Evolutionary conservation across 345 rosid genomes (phyloP).

Genomic region (Mallotus nudiflorus): DNA sequence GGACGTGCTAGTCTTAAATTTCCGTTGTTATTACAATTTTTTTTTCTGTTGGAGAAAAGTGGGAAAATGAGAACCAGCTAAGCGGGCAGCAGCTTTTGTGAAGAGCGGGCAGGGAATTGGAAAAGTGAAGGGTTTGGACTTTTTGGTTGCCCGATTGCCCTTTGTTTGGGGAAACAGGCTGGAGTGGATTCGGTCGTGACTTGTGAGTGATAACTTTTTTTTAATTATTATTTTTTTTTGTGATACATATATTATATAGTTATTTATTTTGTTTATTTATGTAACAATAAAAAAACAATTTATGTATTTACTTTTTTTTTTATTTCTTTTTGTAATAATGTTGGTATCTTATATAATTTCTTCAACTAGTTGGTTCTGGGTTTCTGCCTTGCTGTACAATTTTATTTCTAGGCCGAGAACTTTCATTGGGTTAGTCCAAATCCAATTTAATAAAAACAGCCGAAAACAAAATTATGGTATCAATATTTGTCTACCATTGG

Average conservation of each 20-base stretch:
- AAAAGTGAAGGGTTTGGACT: slow-evolving; percentile 17
- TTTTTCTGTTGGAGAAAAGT: not conserved
- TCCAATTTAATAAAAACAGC: too few species aligned
- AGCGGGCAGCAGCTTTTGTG: slow-evolving; percentile 47
- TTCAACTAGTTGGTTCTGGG: not conserved
- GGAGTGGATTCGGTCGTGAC: slow-evolving; percentile 30
- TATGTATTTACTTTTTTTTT: not conserved
- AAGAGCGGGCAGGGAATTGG: slow-evolving; percentile 14
- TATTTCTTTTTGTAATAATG: not conserved
- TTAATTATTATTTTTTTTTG: slow-evolving; percentile 14
- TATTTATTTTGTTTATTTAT: not conserved
- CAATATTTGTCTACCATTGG: too few species aligned
- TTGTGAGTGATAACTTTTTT: slow-evolving; percentile 16
- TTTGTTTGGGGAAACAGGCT: slow-evolving; percentile 13
- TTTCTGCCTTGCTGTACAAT: not conserved
- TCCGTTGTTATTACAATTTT: not conserved
- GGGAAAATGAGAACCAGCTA: slow-evolving; percentile 44
- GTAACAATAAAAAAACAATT: slow-evolving; percentile 4
- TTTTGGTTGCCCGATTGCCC: slow-evolving; percentile 40
- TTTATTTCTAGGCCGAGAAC: too few species aligned
- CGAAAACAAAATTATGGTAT: too few species aligned
- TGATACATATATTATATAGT: not conserved
- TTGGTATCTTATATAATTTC: too few species aligned
- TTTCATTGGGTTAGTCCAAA: too few species aligned
- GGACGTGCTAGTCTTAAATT: not conserved